Conservation (phyloP, 768 basidiomycete genomes). For the Amanita thiersii region DNA sequence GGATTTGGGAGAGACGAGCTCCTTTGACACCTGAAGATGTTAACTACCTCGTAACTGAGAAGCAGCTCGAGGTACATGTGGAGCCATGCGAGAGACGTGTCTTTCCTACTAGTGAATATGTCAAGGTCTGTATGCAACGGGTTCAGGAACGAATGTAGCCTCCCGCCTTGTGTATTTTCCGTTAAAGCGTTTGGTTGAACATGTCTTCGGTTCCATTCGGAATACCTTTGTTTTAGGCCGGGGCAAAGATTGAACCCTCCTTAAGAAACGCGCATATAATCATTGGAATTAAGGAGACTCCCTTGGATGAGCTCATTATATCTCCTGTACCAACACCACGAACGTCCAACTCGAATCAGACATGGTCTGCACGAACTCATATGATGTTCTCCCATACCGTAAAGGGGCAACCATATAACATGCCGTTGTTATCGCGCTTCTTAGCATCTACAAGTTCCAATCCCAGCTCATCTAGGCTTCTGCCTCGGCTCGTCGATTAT, state of each 20-base stretch:
- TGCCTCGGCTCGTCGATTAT: constrained; percentile 70
- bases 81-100: constrained; percentile 73
- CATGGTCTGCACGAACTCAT: constrained; percentile 46
- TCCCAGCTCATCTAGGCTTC: constrained; percentile 7
- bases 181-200: constrained; percentile 3
- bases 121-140: constrained; percentile 52
- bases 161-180: not conserved
- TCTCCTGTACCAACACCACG: constrained; percentile 23
- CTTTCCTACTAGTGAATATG: constrained; percentile 56
- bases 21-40: constrained; percentile 79
- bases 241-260: constrained; percentile 54
- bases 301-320: constrained; percentile 51
- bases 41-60: constrained; percentile 42
- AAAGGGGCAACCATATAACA: constrained; percentile 85
- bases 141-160: constrained; percentile 4
- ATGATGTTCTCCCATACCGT: constrained; percentile 91
- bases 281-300: constrained; percentile 86
- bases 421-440: constrained; percentile 64
- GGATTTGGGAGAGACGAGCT: constrained; percentile 83
- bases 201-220: not conserved
- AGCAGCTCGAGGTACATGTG: constrained; percentile 60
- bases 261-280: constrained; percentile 64
- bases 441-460: constrained; percentile 19
- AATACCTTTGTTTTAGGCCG: constrained; percentile 46
- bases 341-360: constrained; percentile 8